Evolutionary conservation across 108 stramenopile species (phyloP), one percentile per base, ranked within the genome.

Genomic region (Schizochytrium sp.): DNA sequence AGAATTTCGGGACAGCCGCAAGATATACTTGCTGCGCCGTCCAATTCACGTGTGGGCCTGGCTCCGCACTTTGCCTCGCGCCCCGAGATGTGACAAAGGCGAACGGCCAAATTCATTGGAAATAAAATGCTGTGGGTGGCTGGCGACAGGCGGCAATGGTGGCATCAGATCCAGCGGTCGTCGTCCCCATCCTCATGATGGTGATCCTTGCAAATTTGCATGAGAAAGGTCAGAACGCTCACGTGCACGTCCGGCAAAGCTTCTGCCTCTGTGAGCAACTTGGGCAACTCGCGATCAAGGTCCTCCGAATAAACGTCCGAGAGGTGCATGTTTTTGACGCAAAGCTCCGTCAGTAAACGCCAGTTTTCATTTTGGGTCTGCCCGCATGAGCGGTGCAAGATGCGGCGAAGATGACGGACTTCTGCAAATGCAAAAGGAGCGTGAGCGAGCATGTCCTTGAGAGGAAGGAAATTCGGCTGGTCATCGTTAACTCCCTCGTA

Each of bases 321-420:
- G 76, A 47, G 76, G 4, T 53, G 76, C 48, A 83, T 47, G 28
- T 83, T 83, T 45, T 83, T 83, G 10, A 83, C 51, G 25, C 45
- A 53, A 34, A 83, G 76, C 45, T 83, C 76, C 45, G 76, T 53
- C 18, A 83, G 76, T 10, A 53, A 10, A 23, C 76, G 76, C 76
- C 76, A 83, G 51, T n/a, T 25, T 3, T 83, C 76, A 12, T 83
- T 53, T 0, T 10, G 44, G 76, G 48, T 53, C 48, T 25, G 6
- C 6, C 48, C 76, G 76, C 76, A 83, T 6, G 76, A 83, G 5
- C 76, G 45, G n/a, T 83, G 76, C 76, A 83, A 19, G 76, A 83
- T 21, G 6, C 48, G 48, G 48, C 45, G 76, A 12, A 83, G 12
- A 45, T 83, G 76, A 12, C 51, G 76, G 12, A 83, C 45, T 18